Percentiles rank a stretch among this genome's conserved stretches.
Evolutionary conservation across 805 yeast genomes (phyloP).

Genomic region (Candida insectorum): DNA sequence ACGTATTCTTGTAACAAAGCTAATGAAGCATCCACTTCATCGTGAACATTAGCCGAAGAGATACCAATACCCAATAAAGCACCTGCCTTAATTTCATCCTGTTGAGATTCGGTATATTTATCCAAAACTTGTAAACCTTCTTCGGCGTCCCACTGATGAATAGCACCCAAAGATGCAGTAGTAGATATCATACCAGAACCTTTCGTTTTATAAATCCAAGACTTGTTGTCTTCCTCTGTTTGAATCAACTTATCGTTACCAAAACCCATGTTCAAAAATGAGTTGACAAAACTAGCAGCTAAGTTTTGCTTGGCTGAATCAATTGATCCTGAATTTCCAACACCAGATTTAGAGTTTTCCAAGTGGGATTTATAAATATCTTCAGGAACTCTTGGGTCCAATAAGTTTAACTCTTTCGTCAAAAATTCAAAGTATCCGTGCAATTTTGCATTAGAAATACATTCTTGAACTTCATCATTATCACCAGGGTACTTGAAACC

Average conservation of each 20-base stretch:
- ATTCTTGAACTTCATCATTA: conserved; percentile 72
- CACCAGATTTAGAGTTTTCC: conserved; percentile 63
- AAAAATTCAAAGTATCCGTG: conserved; percentile 78
- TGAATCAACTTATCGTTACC: conserved; percentile 79
- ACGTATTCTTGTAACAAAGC: conserved; percentile 83
- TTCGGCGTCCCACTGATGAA: conserved; percentile 86
- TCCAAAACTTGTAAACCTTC: conserved; percentile 90
- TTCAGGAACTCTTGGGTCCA: conserved; percentile 90
- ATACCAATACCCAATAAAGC: conserved; percentile 94
- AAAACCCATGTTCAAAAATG: conserved; percentile 87
- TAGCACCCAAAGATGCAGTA: conserved; percentile 86
- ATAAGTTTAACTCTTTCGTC: conserved; percentile 80
- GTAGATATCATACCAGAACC: conserved; percentile 89
- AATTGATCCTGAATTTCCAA: conserved; percentile 51
- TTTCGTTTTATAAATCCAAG: conserved; percentile 90
- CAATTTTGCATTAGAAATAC: conserved; percentile 74
- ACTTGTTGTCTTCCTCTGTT: conserved; percentile 64
- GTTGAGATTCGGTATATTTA: conserved; percentile 80
- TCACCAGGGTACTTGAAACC: conserved; percentile 63
- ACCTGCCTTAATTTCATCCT: conserved; percentile 90
- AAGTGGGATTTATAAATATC: conserved; percentile 90
- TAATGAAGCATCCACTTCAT: conserved; percentile 90
- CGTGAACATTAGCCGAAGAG: conserved; percentile 88
- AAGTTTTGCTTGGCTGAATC: conserved; percentile 95
- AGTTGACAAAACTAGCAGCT: conserved; percentile 92